Evolutionary conservation across 306 rosid genomes (phyloP).

Genomic region (Cucurbita ficifolia): DNA sequence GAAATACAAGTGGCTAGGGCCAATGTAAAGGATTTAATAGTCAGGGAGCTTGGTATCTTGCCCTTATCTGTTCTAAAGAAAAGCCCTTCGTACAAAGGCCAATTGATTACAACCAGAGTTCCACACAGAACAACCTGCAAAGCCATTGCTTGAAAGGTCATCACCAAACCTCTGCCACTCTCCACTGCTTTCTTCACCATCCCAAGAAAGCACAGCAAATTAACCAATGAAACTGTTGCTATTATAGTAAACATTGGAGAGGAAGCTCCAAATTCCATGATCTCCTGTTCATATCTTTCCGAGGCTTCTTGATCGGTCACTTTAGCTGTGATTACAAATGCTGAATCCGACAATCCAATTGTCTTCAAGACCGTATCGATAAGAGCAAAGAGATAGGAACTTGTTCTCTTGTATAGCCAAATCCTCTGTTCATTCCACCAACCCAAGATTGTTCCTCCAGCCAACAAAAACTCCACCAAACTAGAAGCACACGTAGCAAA

Average conservation of each 20-base stretch:
- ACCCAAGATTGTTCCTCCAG: slow-evolving; percentile 52
- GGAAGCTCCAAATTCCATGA: slow-evolving; percentile 75
- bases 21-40: slow-evolving; percentile 31
- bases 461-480: slow-evolving; percentile 40
- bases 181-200: slow-evolving; percentile 22
- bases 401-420: slow-evolving; percentile 67
- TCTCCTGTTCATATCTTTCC: slow-evolving; percentile 39
- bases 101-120: slow-evolving; percentile 43
- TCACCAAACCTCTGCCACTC: slow-evolving; percentile 12
- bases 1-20: slow-evolving; percentile 14
- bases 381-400: slow-evolving; percentile 51
- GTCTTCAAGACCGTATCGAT: slow-evolving; percentile 31
- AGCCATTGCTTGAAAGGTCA: slow-evolving; percentile 22
- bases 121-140: slow-evolving; percentile 47
- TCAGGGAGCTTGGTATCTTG: slow-evolving; percentile 36
- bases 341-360: slow-evolving; percentile 29
- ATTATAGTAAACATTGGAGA: slow-evolving; percentile 50
- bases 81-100: slow-evolving; percentile 54
- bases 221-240: slow-evolving; percentile 46
- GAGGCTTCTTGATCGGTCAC: slow-evolving; percentile 46
- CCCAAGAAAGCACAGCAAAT: slow-evolving; percentile 43
- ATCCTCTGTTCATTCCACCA: slow-evolving; percentile 86
- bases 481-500: slow-evolving; percentile 22
- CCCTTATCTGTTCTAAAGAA: slow-evolving; percentile 67
- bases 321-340: slow-evolving; percentile 54